phyloP scores from a whole-genome alignment of 2,329 filamentous ascomycete genomes.

The Septoria linicola region DNA sequence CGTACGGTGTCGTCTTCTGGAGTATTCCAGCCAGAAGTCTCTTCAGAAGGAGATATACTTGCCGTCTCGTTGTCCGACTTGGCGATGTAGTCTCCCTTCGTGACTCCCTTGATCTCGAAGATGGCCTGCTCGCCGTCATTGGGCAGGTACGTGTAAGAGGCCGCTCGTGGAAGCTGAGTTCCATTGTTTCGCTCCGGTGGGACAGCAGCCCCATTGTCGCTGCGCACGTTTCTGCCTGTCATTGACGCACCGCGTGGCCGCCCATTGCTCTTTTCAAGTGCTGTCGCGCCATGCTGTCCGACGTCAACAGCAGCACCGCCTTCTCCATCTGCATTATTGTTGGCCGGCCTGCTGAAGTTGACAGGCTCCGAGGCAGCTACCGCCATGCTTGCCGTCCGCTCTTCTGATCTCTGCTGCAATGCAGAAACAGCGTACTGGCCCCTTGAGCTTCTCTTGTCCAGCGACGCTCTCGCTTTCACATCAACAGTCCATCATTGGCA shows the following conservation, averaged over 20 bases:
- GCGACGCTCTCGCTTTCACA: not conserved
- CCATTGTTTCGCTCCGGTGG: slow-evolving; percentile 16
- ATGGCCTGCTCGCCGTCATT: slow-evolving; percentile 33
- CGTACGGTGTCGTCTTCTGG: slow-evolving; percentile 41
- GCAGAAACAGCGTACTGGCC: not conserved
- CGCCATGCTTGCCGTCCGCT: slow-evolving; percentile 21
- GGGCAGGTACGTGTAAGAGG: slow-evolving; percentile 58
- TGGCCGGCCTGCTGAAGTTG: slow-evolving; percentile 9
- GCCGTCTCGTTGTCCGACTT: slow-evolving; percentile 32
- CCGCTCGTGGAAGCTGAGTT: slow-evolving; percentile 51
- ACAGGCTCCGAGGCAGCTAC: slow-evolving; percentile 25
- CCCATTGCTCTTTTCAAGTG: slow-evolving; percentile 13
- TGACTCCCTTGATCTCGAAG: slow-evolving; percentile 45
- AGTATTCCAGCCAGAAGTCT: slow-evolving; percentile 47
- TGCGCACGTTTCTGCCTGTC: slow-evolving; percentile 14
- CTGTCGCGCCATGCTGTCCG: slow-evolving; percentile 14
- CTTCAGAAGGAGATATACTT: slow-evolving; percentile 36
- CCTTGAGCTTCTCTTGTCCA: not conserved
- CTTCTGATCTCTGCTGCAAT: not conserved
- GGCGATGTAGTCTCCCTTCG: slow-evolving; percentile 13
- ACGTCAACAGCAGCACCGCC: slow-evolving; percentile 8
- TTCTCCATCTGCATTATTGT: no score
- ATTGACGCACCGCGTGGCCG: slow-evolving; percentile 17
- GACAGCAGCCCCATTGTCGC: slow-evolving; percentile 8
- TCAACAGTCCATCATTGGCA: slow-evolving; percentile 15